These are phyloP conservation scores for Hibiscus trionum DNA, from an alignment of 345 rosid genomes.

Conservation along the genomic window DNA sequence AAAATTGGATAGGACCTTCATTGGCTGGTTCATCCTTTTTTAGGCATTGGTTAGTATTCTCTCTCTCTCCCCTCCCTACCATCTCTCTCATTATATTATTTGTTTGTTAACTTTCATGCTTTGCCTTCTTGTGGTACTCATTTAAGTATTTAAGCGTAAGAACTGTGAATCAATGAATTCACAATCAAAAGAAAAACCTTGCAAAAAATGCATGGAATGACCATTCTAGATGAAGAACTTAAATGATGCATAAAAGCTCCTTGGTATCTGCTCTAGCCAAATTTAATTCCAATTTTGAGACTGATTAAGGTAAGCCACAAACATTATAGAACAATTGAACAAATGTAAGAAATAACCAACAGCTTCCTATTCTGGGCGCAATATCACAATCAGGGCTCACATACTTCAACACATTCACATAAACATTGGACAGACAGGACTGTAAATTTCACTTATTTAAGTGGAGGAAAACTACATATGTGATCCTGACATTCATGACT, in stretches of 20 bases:
- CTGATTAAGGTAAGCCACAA: neutral
- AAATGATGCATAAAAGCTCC: neutral
- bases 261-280: neutral
- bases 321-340: neutral
- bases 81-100: slow-evolving; percentile 2
- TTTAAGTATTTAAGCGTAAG: neutral
- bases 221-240: neutral
- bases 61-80: neutral
- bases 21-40: slow-evolving; percentile 73
- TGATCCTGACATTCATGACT: neutral
- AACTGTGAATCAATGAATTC: neutral
- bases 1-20: slow-evolving; percentile 98
- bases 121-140: neutral
- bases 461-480: neutral
- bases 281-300: neutral
- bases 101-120: neutral
- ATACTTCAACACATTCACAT: neutral
- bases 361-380: neutral
- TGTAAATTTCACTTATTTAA: neutral
- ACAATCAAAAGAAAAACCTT: neutral
- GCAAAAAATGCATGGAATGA: neutral
- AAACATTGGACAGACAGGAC: neutral
- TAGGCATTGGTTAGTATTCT: slow-evolving; percentile 72
- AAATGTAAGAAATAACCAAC: neutral
- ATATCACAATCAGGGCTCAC: neutral